Evolutionary conservation across 495 filamentous ascomycete species (phyloP).

Genomic region (Aspergillus homomorphus): DNA sequence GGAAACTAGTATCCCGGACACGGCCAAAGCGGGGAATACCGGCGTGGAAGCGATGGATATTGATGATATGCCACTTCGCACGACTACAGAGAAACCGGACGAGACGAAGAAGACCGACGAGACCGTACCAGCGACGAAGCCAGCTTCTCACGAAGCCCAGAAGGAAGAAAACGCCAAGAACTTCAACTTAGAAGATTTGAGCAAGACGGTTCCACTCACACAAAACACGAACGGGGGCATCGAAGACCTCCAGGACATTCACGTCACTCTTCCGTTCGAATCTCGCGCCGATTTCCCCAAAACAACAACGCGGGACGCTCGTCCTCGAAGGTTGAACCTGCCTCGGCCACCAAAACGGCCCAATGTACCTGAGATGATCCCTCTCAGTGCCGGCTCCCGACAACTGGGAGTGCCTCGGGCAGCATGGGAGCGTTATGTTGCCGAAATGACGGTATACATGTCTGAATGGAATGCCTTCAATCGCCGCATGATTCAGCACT

Average conservation of each 20-base stretch:
- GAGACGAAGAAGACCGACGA: constrained; percentile 7
- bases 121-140: constrained; percentile 17
- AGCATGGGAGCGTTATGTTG: constrained; percentile 59
- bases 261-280: constrained; percentile 67
- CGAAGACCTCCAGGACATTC: constrained; percentile 62
- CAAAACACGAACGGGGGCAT: constrained; percentile 53
- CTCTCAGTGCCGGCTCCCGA: constrained; percentile 22
- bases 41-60: constrained; percentile 50
- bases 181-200: constrained; percentile 61
- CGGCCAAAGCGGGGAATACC: constrained; percentile 12
- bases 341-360: constrained; percentile 62
- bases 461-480: constrained; percentile 66
- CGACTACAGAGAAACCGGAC: constrained; percentile 7
- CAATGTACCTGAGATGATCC: constrained; percentile 30
- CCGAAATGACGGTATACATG: constrained; percentile 65
- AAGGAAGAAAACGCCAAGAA: constrained; percentile 42
- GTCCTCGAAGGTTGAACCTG: constrained; percentile 46
- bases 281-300: constrained; percentile 50
- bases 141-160: constrained; percentile 28
- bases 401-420: constrained; percentile 34
- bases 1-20: constrained; percentile 12
- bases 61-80: constrained; percentile 36
- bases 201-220: constrained; percentile 63
- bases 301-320: constrained; percentile 27
- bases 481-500: constrained; percentile 61